Base-by-base conservation (phyloP, 306 rosid species). In the Calophaca sinica region DNA sequence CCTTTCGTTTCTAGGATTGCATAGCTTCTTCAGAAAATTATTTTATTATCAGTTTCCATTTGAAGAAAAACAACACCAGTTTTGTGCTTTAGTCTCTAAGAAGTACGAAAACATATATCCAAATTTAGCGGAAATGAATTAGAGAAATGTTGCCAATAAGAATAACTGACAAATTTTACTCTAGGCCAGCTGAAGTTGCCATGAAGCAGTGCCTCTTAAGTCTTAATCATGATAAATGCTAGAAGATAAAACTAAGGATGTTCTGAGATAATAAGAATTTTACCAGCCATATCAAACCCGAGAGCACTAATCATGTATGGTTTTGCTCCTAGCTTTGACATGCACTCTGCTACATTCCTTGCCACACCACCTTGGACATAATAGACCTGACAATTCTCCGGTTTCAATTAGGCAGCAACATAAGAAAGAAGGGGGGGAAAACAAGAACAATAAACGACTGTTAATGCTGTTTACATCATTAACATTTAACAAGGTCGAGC, bases 261-360 rank as follows among this genome's bases (percentile, higher is more conserved):
- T 52, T 48, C 26, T 12, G 45, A 4, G 49, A 54, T 41, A 7
- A 5, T 10, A 68, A 60, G 57, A 80, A 70, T 80, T 41, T 80
- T 82, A 87, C 98, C 98, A 35, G 96, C 87, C 96, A 91, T 85
- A 77, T 94, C 97, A 74, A 67, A 80, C 33, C 98, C 97, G 10
- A 91, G 57, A 38, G 90, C 96, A 82, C 97, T 94, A 71, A 94
- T 91, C 88, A 94, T 85, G 76, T 78, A 90, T 55, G 93, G 96
- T 65, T 82, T 91, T 70, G 87, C 84, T 80, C 93, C 96, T 26
- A 94, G 88, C 85, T 88, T 94, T 62, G 90, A 84, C 93, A 94
- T 87, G 79, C 98, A 94, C 67, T 91, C 98, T 7, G 93, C 97
- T 49, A 94, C 85, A 77, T 94, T 94, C 86, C 98, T 92, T 13